These are phyloP conservation scores for Chamaecyparis obtusa DNA, from an alignment of 75 land plant genomes.

Conservation along the genomic window DNA sequence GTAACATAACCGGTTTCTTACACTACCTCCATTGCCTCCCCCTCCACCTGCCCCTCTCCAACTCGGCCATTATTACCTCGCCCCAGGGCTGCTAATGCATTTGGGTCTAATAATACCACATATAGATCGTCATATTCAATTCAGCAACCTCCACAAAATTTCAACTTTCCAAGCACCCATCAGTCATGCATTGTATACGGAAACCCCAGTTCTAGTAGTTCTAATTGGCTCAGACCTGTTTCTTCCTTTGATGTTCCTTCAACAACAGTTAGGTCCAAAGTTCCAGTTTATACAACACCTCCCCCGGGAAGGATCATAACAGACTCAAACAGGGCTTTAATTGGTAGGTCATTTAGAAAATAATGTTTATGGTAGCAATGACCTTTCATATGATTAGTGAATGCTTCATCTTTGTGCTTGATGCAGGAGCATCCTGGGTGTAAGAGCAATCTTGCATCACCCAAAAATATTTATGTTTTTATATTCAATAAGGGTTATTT, in stretches of 20 bases:
- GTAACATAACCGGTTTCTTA: constrained; percentile 10
- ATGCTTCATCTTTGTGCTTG: no score
- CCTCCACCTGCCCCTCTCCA: constrained; percentile 17
- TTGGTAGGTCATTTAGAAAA: no score
- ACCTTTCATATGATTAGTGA: no score
- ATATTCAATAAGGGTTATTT: no score
- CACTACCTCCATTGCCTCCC: background rate
- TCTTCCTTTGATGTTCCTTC: constrained; percentile 15
- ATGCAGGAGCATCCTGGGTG: no score
- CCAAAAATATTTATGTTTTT: no score
- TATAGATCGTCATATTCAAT: background rate
- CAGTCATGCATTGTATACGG: background rate
- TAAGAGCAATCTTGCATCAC: no score
- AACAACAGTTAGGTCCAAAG: constrained; percentile 24
- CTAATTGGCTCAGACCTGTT: constrained; percentile 11
- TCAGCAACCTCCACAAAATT: background rate
- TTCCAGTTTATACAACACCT: constrained; percentile 29
- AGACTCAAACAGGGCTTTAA: background rate
- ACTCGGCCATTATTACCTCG: constrained; percentile 4
- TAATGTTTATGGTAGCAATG: no score
- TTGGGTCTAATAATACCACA: background rate
- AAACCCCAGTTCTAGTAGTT: background rate
- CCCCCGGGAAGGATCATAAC: constrained; percentile 9
- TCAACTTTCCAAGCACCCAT: background rate
- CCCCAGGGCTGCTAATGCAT: background rate